Evolutionary conservation across 192 early-diverging fungal species (phyloP), one percentile per base, ranked within the genome.

Genomic region (Gaertneriomyces sp.): DNA sequence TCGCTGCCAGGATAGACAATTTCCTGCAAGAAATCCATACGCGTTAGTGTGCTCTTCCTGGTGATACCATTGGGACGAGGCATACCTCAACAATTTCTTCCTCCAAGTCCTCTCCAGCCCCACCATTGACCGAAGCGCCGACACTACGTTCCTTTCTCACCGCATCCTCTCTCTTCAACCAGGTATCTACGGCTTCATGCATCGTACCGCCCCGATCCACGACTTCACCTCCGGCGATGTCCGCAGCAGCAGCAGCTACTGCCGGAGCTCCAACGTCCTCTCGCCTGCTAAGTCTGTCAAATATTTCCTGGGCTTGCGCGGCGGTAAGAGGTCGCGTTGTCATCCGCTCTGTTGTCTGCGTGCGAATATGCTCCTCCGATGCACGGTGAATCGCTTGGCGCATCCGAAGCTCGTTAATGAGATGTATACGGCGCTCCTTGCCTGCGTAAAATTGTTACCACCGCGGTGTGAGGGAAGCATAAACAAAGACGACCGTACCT

Each of bases 351-450:
- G 16, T 38, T 14, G 54, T 56, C 12, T 16, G 19, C 16, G 54
- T 56, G 12, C 33, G 16, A 49, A 49, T 17, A 20, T 74, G 53
- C 3, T 16, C 19, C 17, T 69, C 69, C 8, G 57, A 54, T 4
- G 72, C 74, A 5, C 63, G 45, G n/a, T 53, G 61, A 47, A 83
- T 61, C 5, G 69, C 79, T 45, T 81, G 74, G 19, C 80, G 70
- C 9, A 74, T 81, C 19, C 81, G 73, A 40, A 86, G 71, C 61
- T 86, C 85, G 60, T 71, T 70, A 68, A 86, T 86, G 47, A 86
- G 79, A 20, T 76, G 57, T 6, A 75, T 64, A 40, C 81, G 59
- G 44, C 79, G 70, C 50, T 85, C 71, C 58, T 83, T 83, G 9
- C 74, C 70, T 76, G 40, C 1, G 45, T 9, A 39, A 10, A 12